Evolutionary conservation across 495 filamentous ascomycete species (phyloP), one percentile per base, ranked within the genome.

Genomic region (Polyplosphaeria fusca): DNA sequence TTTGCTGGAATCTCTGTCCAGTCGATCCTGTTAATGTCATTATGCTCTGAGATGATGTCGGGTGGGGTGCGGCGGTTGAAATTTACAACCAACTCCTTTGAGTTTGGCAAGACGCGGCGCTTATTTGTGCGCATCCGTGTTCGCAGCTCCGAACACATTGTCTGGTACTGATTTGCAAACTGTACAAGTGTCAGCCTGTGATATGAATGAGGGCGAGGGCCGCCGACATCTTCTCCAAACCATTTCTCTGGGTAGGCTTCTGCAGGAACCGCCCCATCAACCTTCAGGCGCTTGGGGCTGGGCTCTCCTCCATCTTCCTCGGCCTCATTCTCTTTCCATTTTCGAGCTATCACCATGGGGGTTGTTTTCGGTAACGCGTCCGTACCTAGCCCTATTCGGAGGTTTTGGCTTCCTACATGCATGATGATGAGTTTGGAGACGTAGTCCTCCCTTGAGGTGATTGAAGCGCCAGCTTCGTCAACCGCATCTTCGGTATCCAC

Each of bases 321-420:
- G 32, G 85, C 86, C 69, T 98, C 93, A 48, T 80, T 90, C 48
- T 81, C 79, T 18, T 73, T 67, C 61, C 85, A 86, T 64, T 82
- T 88, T 50, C 86, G 82, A 11, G 91, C 93, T 64, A 96, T 87
- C 0, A 87, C 83, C 87, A 95, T 97, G 3, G 94, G 94, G 25
- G 97, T 79, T 1, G 88, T 92, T 72, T 91, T 95, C 0, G 93
- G 93, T 27, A 98, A 71, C 19, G 91, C 93, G 76, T 98, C 93
- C 66, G 88, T 96, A 4, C 92, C 88, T 43, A 96, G 78, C 0
- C 93, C 93, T 58, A 98, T 89, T 27, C 93, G 79, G 49, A 97
- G 70, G 55, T 97, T 97, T 73, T 98, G 93, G 67, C 91, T 96
- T n/a, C 93, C 93, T n/a, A 92, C 81, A 68, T 98, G 93, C 51